Evolutionary conservation across 2,329 filamentous ascomycete genomes (phyloP).

Genomic region (Nemania serpens): DNA sequence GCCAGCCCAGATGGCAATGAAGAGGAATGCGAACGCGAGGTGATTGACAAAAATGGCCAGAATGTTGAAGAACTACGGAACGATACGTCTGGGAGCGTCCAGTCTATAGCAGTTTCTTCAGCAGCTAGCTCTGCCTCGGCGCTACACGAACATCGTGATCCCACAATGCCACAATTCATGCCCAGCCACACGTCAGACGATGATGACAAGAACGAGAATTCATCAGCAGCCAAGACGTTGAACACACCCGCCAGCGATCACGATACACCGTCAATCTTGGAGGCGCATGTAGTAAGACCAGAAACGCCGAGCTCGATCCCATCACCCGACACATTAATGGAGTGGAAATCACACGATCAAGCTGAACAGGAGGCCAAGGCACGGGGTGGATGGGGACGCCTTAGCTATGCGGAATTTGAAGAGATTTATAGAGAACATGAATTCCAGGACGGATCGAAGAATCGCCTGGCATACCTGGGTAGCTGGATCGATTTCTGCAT

Average conservation of each 20-base stretch:
- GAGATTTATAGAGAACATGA: conserved; percentile 63
- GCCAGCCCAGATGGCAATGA: conserved; percentile 32
- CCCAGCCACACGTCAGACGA: conserved; percentile 45
- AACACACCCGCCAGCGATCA: background rate
- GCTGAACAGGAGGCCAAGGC: conserved; percentile 70
- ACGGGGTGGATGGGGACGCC: conserved; percentile 78
- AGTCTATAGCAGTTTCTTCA: background rate
- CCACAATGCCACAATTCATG: conserved; percentile 70
- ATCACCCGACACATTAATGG: conserved; percentile 46
- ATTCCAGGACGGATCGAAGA: conserved; percentile 63
- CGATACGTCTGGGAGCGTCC: background rate
- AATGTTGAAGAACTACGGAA: background rate
- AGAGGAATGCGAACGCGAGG: conserved; percentile 20
- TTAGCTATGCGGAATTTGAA: conserved; percentile 82
- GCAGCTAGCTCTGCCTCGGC: conserved; percentile 17
- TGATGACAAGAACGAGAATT: background rate
- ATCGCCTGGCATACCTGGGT: conserved; percentile 78
- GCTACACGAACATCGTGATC: conserved; percentile 51
- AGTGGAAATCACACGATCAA: conserved; percentile 62
- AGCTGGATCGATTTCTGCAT: conserved; percentile 89
- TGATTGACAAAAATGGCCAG: background rate
- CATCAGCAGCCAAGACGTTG: background rate
- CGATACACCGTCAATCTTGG: background rate
- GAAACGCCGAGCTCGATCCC: conserved; percentile 40
- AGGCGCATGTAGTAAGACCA: conserved; percentile 19